phyloP scores from a whole-genome alignment of 441 rosid species.

The Euphorbia celastroides region DNA sequence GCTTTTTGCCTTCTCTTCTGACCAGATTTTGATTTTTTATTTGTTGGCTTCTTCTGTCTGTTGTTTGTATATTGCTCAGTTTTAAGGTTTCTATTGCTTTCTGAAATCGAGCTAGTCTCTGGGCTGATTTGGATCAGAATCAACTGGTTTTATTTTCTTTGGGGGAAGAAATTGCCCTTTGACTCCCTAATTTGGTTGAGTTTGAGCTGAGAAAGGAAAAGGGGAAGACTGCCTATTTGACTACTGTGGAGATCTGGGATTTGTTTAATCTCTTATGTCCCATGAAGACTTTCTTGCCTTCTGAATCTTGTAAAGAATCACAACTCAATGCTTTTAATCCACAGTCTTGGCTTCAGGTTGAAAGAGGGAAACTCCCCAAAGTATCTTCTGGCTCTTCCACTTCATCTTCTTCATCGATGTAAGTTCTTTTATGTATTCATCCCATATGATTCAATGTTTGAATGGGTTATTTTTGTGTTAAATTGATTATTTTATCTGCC shows the following conservation, averaged over 20 bases:
- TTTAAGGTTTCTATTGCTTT: conserved; percentile 29
- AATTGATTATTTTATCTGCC: conserved; percentile 25
- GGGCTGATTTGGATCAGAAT: conserved; percentile 13
- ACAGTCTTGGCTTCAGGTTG: conserved; percentile 99
- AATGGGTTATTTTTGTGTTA: conserved; percentile 1
- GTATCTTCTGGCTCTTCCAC: conserved; percentile 41
- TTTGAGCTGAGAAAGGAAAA: not conserved
- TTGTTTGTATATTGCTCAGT: not conserved
- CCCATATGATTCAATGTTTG: not conserved
- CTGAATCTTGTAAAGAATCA: conserved; percentile 84
- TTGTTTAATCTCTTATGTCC: conserved; percentile 79
- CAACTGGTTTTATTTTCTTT: conserved; percentile 7
- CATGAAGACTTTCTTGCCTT: conserved; percentile 79
- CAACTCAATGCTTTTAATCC: conserved; percentile 81
- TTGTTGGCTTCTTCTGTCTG: not conserved
- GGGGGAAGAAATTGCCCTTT: not conserved
- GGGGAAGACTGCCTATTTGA: conserved; percentile 24
- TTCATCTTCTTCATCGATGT: conserved; percentile 80
- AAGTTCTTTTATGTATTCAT: conserved; percentile 27
- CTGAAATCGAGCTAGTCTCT: conserved; percentile 22
- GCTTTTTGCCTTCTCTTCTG: conserved; percentile 8
- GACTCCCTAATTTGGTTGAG: not conserved
- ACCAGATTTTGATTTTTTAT: conserved; percentile 7
- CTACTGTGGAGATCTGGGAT: conserved; percentile 97
- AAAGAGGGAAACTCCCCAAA: conserved; percentile 80